Evolutionary conservation across 2,329 filamentous ascomycete species (phyloP).

Genomic region (Leptodontidium sp.): DNA sequence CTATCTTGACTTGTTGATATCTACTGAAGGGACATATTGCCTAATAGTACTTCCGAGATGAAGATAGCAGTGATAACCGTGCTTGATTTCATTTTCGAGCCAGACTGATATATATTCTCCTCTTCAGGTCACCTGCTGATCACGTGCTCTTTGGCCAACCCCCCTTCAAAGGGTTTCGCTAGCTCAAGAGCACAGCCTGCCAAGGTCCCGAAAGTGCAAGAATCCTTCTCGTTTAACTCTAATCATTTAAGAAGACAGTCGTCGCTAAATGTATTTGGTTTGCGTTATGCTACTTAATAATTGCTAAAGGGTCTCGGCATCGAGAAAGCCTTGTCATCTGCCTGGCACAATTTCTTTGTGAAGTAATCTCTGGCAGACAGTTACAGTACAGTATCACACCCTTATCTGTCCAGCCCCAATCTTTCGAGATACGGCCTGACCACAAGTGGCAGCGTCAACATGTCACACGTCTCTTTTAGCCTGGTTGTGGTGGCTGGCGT

Average conservation of each 20-base stretch:
- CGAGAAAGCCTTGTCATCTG: conserved; percentile 11
- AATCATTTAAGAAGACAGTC: not conserved
- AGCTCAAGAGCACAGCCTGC: not conserved
- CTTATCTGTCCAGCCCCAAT: conserved; percentile 4
- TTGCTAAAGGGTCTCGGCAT: not conserved
- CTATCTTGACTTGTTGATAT: no score
- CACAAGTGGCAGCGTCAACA: not conserved
- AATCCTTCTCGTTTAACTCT: not conserved
- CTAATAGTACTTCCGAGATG: no score
- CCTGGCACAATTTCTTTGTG: not conserved
- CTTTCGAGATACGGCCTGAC: not conserved
- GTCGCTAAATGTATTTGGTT: no score
- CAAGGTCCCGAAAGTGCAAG: conserved; percentile 4
- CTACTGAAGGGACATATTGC: not conserved
- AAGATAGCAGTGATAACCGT: no score
- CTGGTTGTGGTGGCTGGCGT: conserved; percentile 14
- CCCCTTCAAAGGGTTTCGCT: not conserved
- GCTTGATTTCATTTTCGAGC: no score
- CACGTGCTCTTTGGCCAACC: not conserved
- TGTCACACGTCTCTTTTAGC: conserved; percentile 8
- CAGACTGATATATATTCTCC: no score
- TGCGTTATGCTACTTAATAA: not conserved
- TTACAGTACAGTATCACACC: not conserved
- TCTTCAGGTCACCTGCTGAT: not conserved
- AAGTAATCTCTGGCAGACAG: not conserved